phyloP scores from a whole-genome alignment of 2,329 filamentous ascomycete genomes.

The Neonectria magnoliae region DNA sequence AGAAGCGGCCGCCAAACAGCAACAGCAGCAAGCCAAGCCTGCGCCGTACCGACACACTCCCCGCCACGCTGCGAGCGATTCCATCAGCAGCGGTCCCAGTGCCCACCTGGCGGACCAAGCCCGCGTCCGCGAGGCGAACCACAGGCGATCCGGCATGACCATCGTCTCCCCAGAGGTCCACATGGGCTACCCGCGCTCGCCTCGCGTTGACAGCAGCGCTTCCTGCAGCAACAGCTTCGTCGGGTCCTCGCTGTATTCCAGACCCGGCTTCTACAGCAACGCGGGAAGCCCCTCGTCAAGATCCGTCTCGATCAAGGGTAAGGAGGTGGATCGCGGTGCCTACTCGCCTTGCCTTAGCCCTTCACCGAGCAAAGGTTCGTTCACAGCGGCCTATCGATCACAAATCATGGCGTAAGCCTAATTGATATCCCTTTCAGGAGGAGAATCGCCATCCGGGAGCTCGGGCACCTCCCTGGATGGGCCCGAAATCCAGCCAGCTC shows the following conservation, averaged over 20 bases:
- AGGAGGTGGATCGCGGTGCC: conserved; percentile 51
- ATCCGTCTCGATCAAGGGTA: conserved; percentile 52
- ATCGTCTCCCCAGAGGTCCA: conserved; percentile 48
- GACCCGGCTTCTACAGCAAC: conserved; percentile 43
- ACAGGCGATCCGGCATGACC: conserved; percentile 53
- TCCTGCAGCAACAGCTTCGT: conserved; percentile 49
- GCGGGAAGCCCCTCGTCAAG: conserved; percentile 38
- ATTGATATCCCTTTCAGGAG: conserved; percentile 10
- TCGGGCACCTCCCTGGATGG: conserved; percentile 53
- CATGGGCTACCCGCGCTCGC: conserved; percentile 50
- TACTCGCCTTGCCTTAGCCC: conserved; percentile 49
- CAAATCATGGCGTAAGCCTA: conserved; percentile 31
- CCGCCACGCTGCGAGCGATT: conserved; percentile 69
- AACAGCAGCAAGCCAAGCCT: conserved; percentile 53
- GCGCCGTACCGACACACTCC: conserved; percentile 68
- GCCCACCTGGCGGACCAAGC: conserved; percentile 59
- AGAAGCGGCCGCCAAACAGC: conserved; percentile 57
- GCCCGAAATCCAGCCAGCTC: conserved; percentile 40
- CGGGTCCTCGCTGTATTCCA: conserved; percentile 1
- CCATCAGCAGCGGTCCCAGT: conserved; percentile 61
- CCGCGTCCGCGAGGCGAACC: conserved; percentile 62
- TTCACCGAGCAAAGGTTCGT: conserved; percentile 51
- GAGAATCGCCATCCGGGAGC: conserved; percentile 47
- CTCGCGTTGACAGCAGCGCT: conserved; percentile 60
- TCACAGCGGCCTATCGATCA: conserved; percentile 27